phyloP scores from a whole-genome alignment of 202 grass and related monocot species.

The Digitaria exilis region DNA sequence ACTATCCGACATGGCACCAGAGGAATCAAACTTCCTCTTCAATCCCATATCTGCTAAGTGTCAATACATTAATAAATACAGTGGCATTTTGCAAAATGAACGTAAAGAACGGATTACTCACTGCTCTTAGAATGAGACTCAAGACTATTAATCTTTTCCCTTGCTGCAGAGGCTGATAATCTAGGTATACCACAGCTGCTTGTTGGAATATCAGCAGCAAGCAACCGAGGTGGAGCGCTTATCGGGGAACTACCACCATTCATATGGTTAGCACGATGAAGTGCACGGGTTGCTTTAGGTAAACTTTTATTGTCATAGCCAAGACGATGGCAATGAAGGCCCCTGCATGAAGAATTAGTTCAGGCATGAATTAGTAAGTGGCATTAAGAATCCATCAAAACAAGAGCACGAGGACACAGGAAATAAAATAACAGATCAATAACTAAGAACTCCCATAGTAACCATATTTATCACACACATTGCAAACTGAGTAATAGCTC shows the following conservation, averaged over 20 bases:
- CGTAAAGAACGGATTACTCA: conserved; percentile 34
- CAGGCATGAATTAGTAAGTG: conserved; percentile 20
- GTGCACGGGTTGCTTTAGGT: conserved; percentile 53
- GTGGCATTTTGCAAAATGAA: conserved; percentile 30
- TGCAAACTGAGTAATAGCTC: no score
- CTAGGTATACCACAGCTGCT: conserved; percentile 36
- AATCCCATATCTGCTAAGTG: conserved; percentile 45
- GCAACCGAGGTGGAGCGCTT: conserved; percentile 47
- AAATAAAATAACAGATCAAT: conserved; percentile 34
- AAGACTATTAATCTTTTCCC: conserved; percentile 34
- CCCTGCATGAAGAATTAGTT: conserved; percentile 56
- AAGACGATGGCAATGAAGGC: conserved; percentile 77
- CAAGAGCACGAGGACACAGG: not conserved
- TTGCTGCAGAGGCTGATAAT: conserved; percentile 31
- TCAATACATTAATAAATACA: conserved; percentile 40
- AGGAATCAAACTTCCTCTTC: conserved; percentile 65
- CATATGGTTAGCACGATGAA: conserved; percentile 35
- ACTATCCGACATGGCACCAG: conserved; percentile 30
- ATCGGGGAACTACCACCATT: conserved; percentile 33
- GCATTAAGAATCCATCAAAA: conserved; percentile 18
- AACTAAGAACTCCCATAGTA: not conserved
- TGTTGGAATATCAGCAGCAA: conserved; percentile 48
- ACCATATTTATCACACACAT: conserved; percentile 14
- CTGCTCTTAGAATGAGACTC: conserved; percentile 26
- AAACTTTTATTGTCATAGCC: conserved; percentile 88